Evolutionary conservation across 108 stramenopile genomes (phyloP).

Genomic region (Schizochytrium sp.): DNA sequence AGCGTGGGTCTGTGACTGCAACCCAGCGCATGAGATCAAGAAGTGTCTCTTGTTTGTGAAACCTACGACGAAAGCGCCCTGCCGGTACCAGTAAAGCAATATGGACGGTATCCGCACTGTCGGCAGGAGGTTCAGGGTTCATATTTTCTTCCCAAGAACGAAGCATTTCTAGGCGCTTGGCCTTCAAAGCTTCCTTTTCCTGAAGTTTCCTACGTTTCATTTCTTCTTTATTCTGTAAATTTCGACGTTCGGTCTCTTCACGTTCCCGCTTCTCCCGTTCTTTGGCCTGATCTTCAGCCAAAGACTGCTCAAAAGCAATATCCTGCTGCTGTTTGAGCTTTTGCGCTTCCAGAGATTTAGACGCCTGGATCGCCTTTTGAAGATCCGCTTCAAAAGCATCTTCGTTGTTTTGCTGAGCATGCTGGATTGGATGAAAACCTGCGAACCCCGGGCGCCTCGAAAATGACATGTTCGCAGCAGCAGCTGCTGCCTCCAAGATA

Average conservation of each 20-base stretch:
- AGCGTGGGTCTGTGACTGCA: neutral
- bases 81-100: neutral
- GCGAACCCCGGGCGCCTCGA: too few relatives aligned
- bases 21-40: constrained; percentile 33
- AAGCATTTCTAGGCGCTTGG: neutral
- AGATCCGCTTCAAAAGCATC: neutral
- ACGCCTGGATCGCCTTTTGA: neutral
- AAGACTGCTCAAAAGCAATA: neutral
- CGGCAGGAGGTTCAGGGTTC: neutral
- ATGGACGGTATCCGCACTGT: neutral
- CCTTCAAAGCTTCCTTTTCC: neutral
- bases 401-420: neutral
- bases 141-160: neutral
- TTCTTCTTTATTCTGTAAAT: neutral
- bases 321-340: neutral
- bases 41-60: neutral
- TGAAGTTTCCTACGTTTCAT: neutral
- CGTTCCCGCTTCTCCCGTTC: neutral
- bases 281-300: constrained; percentile 5
- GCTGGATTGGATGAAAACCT: neutral
- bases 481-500: too few relatives aligned
- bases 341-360: neutral
- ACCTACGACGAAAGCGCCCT: neutral
- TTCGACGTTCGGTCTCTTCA: neutral
- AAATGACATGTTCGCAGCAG: too few relatives aligned